phyloP scores from a whole-genome alignment of 108 stramenopile species.

The Seminavis robusta region DNA sequence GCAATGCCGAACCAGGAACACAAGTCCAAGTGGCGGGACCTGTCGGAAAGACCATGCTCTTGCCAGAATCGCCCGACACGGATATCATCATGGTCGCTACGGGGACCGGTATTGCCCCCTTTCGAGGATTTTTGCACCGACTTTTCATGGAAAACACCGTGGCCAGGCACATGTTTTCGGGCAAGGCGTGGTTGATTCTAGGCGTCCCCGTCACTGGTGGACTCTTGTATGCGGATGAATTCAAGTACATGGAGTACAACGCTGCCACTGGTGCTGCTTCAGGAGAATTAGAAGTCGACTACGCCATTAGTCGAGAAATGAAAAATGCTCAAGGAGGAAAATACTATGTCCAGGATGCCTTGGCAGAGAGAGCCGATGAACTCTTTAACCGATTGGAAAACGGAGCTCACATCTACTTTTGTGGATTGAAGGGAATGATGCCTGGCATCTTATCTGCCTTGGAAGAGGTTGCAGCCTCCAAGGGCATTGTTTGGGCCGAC shows the following conservation, averaged over 20 bases:
- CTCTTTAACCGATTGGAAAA: constrained; percentile 60
- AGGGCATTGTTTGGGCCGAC: constrained; percentile 55
- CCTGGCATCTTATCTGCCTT: constrained; percentile 76
- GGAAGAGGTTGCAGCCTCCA: constrained; percentile 53
- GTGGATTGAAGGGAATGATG: constrained; percentile 93
- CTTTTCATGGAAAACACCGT: constrained; percentile 82
- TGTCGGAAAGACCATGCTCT: constrained; percentile 86
- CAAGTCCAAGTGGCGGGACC: constrained; percentile 73
- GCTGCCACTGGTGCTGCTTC: constrained; percentile 14
- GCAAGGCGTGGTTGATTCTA: constrained; percentile 73
- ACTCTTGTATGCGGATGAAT: constrained; percentile 75
- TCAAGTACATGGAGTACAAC: constrained; percentile 63
- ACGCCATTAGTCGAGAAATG: constrained; percentile 75
- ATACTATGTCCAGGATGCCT: constrained; percentile 75
- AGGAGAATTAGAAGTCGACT: constrained; percentile 41
- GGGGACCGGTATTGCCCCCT: constrained; percentile 89
- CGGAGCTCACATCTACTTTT: constrained; percentile 83
- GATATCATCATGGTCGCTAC: constrained; percentile 90
- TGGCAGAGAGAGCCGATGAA: constrained; percentile 59
- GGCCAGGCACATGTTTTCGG: constrained; percentile 70
- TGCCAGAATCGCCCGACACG: constrained; percentile 61
- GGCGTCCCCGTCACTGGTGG: constrained; percentile 79
- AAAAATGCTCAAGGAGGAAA: constrained; percentile 58
- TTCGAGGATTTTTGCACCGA: constrained; percentile 81
- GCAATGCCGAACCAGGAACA: constrained; percentile 55